These are phyloP conservation scores for Phialophora verrucosa DNA, from an alignment of 2,329 filamentous ascomycete species.

Conservation along the genomic window DNA sequence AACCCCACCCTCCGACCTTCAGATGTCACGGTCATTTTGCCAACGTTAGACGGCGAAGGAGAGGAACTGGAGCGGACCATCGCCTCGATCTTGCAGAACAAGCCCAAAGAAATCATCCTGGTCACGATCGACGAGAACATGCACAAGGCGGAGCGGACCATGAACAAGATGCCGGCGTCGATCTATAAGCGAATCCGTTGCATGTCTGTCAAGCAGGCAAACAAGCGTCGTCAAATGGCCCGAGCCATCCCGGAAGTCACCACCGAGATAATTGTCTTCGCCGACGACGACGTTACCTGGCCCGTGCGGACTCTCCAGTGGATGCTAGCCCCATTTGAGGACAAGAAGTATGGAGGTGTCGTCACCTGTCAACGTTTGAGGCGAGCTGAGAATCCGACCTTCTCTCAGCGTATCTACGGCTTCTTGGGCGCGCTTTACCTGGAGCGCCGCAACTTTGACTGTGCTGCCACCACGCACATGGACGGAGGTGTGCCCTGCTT, in stretches of 20 bases:
- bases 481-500: constrained; percentile 97
- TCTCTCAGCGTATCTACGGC: constrained; percentile 73
- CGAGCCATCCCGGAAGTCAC: constrained; percentile 83
- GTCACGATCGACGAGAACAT: constrained; percentile 85
- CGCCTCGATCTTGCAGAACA: constrained; percentile 59
- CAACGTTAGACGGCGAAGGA: constrained; percentile 86
- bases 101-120: constrained; percentile 74
- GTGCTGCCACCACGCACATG: constrained; percentile 91
- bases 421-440: constrained; percentile 93
- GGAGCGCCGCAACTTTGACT: constrained; percentile 93
- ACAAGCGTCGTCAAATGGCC: constrained; percentile 94
- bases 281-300: constrained; percentile 96
- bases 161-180: constrained; percentile 55
- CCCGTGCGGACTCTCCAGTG: constrained; percentile 83
- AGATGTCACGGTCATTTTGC: constrained; percentile 93
- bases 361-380: constrained; percentile 88
- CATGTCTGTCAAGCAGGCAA: constrained; percentile 76
- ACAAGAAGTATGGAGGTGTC: constrained; percentile 80
- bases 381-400: constrained; percentile 66
- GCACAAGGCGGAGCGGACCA: constrained; percentile 68
- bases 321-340: constrained; percentile 92
- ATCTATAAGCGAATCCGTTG: constrained; percentile 37
- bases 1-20: constrained; percentile 78
- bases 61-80: constrained; percentile 83
- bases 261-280: constrained; percentile 86